Base-by-base conservation (phyloP, 371 early-diverging fungal species). In the Saksenaea oblongispora region DNA sequence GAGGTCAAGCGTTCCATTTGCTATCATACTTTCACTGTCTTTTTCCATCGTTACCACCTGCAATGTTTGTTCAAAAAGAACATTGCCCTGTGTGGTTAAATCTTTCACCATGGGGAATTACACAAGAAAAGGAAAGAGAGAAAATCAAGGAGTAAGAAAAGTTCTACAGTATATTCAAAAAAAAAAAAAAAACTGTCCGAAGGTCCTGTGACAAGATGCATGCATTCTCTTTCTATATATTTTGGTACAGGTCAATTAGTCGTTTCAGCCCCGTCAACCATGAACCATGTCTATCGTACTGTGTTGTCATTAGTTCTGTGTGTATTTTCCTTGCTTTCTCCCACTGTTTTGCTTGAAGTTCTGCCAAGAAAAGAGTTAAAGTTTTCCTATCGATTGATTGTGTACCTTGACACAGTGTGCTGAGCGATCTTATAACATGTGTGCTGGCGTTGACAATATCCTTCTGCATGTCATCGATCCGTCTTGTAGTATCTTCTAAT, bases 371-470 rank as follows among this genome's bases (percentile, higher is more conserved):
- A 41, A 41, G 18, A n/a, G 18, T n/a, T 41, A 41, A n/a, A 14
- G 42, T 41, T 41, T 41, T 41, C 42, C 18, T 41, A 41, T 41
- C 42, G 14, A 14, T 41, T 37, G n/a, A 14, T 41, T 17, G 42
- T 41, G 42, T 70, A 65, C 70, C 65, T 65, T 59, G 34, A 34
- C 62, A 55, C 5, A 70, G 35, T 17, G 39, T 35, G 22, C 37
- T 42, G 14, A 70, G 41, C n/a, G 65, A 62, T 17, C 44, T 34
- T 1, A 62, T 31, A 14, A 70, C 63, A 53, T 58, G 56, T 10
- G 65, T 27, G n/a, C 55, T 35, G 34, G 51, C 53, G 15, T 62
- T 47, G 3, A 55, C 59, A 10, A 65, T 9, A 11, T 64, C 65
- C 13, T 53, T 62, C 35, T 59, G 42, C 58, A 70, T 54, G 8